Evolutionary conservation across 2,329 filamentous ascomycete genomes (phyloP), one percentile per base, ranked within the genome.

Genomic region (Microdochium nivale): DNA sequence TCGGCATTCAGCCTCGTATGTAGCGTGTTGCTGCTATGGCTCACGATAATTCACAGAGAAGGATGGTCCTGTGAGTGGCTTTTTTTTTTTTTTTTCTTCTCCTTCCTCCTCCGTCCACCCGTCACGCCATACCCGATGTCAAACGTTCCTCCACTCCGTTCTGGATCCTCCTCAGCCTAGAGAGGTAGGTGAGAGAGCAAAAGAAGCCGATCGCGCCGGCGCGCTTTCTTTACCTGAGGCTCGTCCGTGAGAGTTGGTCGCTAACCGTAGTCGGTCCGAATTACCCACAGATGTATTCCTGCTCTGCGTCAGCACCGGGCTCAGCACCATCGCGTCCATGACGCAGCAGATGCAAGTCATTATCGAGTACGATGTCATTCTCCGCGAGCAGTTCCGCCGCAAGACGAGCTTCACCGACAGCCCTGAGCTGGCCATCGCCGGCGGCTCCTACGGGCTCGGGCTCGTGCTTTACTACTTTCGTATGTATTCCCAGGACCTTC

Each of bases 391-490:
- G 30, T 62, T 61, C n/a, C 35, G 50, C 19, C 55, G 53, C 43
- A 56, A 54, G 33, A 47, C 55, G 40, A 44, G 30, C 2, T 49
- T 57, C 16, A 49, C 51, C 2, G 52, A 57, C n/a, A 59, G 57
- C 27, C 58, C 61, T 3, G 61, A 63, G 32, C 50, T 60, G 30
- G 59, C 60, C 25, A 58, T 62, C 21, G 59, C 60, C 47, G 60
- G 57, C 50, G 60, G 61, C 1, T 63, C 61, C 1, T 54, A 53
- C 30, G 60, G 59, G 3, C 25, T 59, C 14, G 60, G 60, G 35
- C 47, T 63, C 51, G 58, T 54, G 2, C 49, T 63, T 3, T 63
- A 58, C 27, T 63, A 63, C 44, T 56, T 62, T 8, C 61, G 61
- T 62, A 52, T 33, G 59, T 53, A 11, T 11, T 24, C 23, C 13